These are phyloP conservation scores for Calophaca sinica DNA, from an alignment of 306 rosid species.

Conservation along the genomic window DNA sequence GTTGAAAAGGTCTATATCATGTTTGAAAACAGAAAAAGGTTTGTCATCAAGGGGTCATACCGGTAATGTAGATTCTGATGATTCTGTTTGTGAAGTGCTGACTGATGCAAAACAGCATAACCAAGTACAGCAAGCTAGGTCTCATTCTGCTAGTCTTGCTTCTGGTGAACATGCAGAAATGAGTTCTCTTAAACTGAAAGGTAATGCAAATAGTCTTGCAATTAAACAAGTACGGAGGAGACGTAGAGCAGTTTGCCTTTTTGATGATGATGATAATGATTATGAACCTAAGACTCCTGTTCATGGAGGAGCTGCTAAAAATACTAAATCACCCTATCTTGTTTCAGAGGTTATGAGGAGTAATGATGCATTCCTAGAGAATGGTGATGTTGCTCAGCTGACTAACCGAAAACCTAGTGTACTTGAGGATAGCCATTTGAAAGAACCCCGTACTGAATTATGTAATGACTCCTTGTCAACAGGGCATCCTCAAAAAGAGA, in stretches of 20 bases:
- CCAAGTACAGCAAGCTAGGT: constrained; percentile 49
- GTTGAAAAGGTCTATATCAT: constrained; percentile 54
- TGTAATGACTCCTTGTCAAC: constrained; percentile 49
- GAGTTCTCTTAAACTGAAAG: constrained; percentile 41
- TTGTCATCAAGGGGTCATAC: constrained; percentile 50
- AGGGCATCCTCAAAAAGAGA: constrained; percentile 51
- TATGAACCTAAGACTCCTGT: constrained; percentile 45
- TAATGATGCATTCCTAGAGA: constrained; percentile 49
- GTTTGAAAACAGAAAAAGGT: constrained; percentile 63
- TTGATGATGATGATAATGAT: constrained; percentile 35
- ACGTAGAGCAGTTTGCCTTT: constrained; percentile 51
- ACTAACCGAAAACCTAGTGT: constrained; percentile 48
- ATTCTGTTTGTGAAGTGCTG: constrained; percentile 56
- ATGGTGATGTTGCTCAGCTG: constrained; percentile 49
- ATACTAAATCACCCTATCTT: constrained; percentile 54
- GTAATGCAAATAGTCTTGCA: constrained; percentile 13
- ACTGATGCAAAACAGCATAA: constrained; percentile 57
- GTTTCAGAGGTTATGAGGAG: constrained; percentile 55
- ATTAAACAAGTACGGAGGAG: constrained; percentile 31
- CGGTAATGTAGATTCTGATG: constrained; percentile 53
- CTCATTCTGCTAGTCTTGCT: constrained; percentile 31
- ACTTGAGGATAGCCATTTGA: constrained; percentile 49
- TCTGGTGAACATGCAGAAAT: constrained; percentile 39
- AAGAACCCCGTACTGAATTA: constrained; percentile 56
- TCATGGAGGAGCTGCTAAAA: constrained; percentile 60